Evolutionary conservation across 139 green algal species (phyloP), one percentile per base, ranked within the genome.

Genomic region (Micractinium sp.): DNA sequence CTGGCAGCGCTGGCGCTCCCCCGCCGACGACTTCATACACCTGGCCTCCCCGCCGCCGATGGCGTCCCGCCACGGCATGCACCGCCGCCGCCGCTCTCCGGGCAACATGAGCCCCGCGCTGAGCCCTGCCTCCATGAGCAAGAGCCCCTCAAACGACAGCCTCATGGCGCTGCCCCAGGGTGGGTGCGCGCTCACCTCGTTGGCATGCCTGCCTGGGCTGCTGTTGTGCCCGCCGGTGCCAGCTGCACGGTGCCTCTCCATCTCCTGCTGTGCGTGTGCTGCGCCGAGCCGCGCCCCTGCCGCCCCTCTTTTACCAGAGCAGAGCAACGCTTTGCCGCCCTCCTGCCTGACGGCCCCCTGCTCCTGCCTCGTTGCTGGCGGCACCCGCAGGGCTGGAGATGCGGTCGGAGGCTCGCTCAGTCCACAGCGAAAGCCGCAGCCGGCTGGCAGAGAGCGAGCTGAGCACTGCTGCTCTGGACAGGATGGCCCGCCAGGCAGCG

Each of bases 1-100:
- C 77, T 93, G 88, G 88, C 29, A 81, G 63, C 87, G 90, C 36
- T 93, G 90, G 90, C 29, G 38, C 29, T 84, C 41, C 56, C 90
- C 90, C 27, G 90, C 90, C 0, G 90, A 93, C 81, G 88, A 93
- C 23, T 93, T 89, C 74, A 91, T 93, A 63, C 82, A 88, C 15
- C 63, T 92, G 35, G 41, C 31, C 33, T 53, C 83, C 38, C 83
- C 67, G 38, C 83, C 63, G 29, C 78, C 41, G 27, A 29, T 84
- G 78, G 33, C 41, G 41, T 56, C 47, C 7, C 47, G 47, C 47
- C 78, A 47, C 16, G 29, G 29, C 15, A 9, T 33, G 39, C 38
- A 38, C 41, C 47, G 63, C 85, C 71, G 73, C 33, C 29, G 36
- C 66, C 66, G 63, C 85, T 82, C 71, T 5, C 71, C 47, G 14